Percentiles rank a stretch among this genome's conserved stretches.
Conservation (phyloP, 257 asterid species). For the Forsythia viridissima region DNA sequence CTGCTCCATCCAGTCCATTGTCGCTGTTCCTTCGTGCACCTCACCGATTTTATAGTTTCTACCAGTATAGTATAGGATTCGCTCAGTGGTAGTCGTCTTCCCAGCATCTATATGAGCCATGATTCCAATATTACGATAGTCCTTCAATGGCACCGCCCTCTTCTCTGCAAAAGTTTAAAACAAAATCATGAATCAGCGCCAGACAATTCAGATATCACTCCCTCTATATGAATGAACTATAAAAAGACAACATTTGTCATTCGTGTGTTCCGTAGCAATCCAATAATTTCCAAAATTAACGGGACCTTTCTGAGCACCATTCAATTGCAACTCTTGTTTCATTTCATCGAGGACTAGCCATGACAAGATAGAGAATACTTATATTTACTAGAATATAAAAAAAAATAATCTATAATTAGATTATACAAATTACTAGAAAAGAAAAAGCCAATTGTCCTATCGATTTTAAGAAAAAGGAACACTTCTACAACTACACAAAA, state of each 20-base stretch:
- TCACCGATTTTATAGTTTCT: conserved; percentile 95
- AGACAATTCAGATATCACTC: conserved; percentile 3
- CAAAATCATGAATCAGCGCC: background rate
- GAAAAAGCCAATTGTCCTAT: background rate
- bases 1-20: conserved; percentile 99
- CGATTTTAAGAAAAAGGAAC: conserved; percentile 4
- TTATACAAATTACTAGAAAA: background rate
- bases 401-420: background rate
- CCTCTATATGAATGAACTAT: background rate
- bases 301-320: background rate
- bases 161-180: conserved; percentile 49
- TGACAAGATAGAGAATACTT: background rate
- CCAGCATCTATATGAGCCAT: conserved; percentile 99
- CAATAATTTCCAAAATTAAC: background rate
- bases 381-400: background rate
- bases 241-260: background rate
- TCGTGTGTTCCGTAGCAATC: background rate
- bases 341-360: background rate
- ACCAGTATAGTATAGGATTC: conserved; percentile 86
- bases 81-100: conserved; percentile 92
- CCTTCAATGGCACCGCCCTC: conserved; percentile 69
- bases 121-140: conserved; percentile 93
- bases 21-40: conserved; percentile 97
- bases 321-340: background rate
- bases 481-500: background rate